phyloP scores from a whole-genome alignment of 352 stramenopile genomes.

The Pythium myriotylum region DNA sequence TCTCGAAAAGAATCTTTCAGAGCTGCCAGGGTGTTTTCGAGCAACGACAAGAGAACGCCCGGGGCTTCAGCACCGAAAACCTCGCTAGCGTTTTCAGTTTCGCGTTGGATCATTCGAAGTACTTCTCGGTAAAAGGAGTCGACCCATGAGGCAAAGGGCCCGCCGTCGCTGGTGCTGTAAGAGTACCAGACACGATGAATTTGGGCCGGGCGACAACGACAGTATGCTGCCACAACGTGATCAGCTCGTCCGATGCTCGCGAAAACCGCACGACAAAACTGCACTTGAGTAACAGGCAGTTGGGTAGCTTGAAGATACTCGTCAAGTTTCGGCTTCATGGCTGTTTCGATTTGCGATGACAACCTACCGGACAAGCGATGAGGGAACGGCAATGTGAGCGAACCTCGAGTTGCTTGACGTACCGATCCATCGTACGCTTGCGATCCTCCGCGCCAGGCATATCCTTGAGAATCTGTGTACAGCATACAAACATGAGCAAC shows the following conservation, averaged over 20 bases:
- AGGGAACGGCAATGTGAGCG: not conserved
- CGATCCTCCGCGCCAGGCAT: slow-evolving; percentile 65
- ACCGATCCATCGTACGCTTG: slow-evolving; percentile 45
- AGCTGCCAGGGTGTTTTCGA: slow-evolving; percentile 52
- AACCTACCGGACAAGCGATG: slow-evolving; percentile 24
- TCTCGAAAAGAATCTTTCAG: slow-evolving; percentile 59
- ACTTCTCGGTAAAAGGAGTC: slow-evolving; percentile 62
- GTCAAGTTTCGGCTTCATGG: slow-evolving; percentile 49
- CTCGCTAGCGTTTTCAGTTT: slow-evolving; percentile 42
- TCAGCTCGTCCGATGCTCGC: slow-evolving; percentile 46
- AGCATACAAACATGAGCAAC: not conserved
- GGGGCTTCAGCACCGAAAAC: slow-evolving; percentile 47
- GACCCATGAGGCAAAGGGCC: slow-evolving; percentile 47
- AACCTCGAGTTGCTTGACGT: not conserved
- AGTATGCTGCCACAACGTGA: slow-evolving; percentile 49
- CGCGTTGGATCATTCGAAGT: slow-evolving; percentile 54
- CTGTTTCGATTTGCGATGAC: slow-evolving; percentile 55
- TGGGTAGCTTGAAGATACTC: slow-evolving; percentile 43
- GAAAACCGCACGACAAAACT: slow-evolving; percentile 56
- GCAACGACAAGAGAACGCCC: slow-evolving; percentile 42
- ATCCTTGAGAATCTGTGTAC: slow-evolving; percentile 41
- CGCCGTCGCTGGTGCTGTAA: slow-evolving; percentile 33
- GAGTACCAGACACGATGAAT: slow-evolving; percentile 66
- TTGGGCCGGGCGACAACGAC: slow-evolving; percentile 39
- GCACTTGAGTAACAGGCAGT: slow-evolving; percentile 42